These are phyloP conservation scores for Candida methanosorbosa DNA, from an alignment of 805 yeast species.

Conservation along the genomic window DNA sequence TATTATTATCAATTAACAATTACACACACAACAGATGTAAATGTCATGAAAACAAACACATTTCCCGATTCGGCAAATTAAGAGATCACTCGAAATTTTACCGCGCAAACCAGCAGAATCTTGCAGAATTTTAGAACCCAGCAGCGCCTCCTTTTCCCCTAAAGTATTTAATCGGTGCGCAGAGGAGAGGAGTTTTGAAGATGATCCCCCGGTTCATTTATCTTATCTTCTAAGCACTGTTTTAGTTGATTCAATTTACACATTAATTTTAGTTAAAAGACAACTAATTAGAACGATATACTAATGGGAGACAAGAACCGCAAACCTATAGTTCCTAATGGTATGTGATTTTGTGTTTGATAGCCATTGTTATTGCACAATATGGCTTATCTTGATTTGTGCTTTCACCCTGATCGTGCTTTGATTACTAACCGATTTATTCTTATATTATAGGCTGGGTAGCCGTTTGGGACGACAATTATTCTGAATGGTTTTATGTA, in stretches of 20 bases:
- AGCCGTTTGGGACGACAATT: slow-evolving; percentile 63
- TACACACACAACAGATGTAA: no score
- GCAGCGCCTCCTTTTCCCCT: no score
- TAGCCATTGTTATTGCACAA: neutral
- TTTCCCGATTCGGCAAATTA: no score
- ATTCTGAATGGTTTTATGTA: slow-evolving; percentile 72
- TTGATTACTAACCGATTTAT: neutral
- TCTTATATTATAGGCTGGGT: slow-evolving; percentile 45
- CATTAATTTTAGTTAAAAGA: neutral
- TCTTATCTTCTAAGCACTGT: neutral
- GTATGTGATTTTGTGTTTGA: neutral
- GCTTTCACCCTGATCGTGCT: neutral
- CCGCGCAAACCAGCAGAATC: no score
- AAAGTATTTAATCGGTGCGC: no score
- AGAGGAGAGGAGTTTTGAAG: no score
- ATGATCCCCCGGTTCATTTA: no score
- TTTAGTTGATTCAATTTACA: neutral
- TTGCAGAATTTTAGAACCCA: no score
- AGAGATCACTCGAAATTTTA: no score
- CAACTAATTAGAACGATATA: no score
- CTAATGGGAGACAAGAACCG: slow-evolving; percentile 17
- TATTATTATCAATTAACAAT: no score
- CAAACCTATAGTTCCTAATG: slow-evolving; percentile 20
- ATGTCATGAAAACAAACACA: no score
- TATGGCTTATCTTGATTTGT: neutral